A percentile compares a stretch with the other conserved stretches of the same genome.
These are phyloP conservation scores for Colletotrichum zoysiae DNA, from an alignment of 2,329 filamentous ascomycete species.

Conservation along the genomic window DNA sequence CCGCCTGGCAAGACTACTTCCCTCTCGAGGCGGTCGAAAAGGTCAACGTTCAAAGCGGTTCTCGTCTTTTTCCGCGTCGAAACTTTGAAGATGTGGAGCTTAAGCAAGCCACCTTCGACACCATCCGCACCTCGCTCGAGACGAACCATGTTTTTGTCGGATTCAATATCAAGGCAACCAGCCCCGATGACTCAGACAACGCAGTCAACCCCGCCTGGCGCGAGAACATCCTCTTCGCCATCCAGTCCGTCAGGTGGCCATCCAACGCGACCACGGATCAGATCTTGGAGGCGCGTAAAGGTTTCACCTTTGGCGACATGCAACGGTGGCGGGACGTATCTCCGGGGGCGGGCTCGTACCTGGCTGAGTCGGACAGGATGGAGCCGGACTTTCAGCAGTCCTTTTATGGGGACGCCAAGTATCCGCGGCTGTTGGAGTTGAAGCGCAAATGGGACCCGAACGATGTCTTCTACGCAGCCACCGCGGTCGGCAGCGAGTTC, in stretches of 20 bases:
- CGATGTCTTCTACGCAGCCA: constrained; percentile 47
- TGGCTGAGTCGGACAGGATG: constrained; percentile 49
- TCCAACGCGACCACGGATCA: constrained; percentile 22
- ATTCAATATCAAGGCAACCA: constrained; percentile 29
- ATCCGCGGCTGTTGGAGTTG: constrained; percentile 45
- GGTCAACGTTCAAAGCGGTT: constrained; percentile 29
- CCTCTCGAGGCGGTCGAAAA: constrained; percentile 23
- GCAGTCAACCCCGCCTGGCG: constrained; percentile 61
- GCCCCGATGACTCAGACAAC: constrained; percentile 46
- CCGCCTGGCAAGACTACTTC: constrained; percentile 34
- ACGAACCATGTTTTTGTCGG: constrained; percentile 24
- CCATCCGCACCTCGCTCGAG: constrained; percentile 30
- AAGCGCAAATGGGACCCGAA: constrained; percentile 50
- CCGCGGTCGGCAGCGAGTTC: constrained; percentile 47
- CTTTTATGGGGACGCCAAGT: constrained; percentile 49
- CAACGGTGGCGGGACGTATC: constrained; percentile 48
- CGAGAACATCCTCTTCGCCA: constrained; percentile 51
- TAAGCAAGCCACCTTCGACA: constrained; percentile 22
- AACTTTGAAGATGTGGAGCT: constrained; percentile 24
- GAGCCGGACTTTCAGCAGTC: constrained; percentile 48
- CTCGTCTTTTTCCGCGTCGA: constrained; percentile 17
- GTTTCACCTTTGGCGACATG: constrained; percentile 48
- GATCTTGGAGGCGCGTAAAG: constrained; percentile 44
- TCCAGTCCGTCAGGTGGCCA: constrained; percentile 43
- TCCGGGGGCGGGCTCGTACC: constrained; percentile 46